Evolutionary conservation across 176 grass and related monocot species (phyloP).

Genomic region (bread wheat (Triticum aestivum)): DNA sequence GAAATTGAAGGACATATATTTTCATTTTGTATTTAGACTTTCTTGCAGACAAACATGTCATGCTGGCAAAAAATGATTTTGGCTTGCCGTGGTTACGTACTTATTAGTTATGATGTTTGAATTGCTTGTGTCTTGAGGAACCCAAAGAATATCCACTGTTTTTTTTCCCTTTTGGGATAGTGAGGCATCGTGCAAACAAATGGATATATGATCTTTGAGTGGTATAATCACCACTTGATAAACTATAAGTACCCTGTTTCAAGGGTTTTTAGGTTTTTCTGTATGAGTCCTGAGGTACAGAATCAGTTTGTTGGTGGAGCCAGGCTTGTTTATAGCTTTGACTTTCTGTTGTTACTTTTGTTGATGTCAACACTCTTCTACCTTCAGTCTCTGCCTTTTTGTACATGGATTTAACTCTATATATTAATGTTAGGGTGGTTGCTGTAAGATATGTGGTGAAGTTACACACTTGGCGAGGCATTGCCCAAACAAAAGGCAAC

Average conservation of each 20-base stretch:
- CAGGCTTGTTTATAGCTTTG: neutral
- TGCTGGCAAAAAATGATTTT: slow-evolving; percentile 5
- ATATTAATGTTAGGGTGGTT: slow-evolving; percentile 65
- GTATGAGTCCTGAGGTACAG: neutral
- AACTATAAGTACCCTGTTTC: neutral
- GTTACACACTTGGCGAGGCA: slow-evolving; percentile 89
- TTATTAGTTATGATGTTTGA: neutral
- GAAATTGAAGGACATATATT: neutral
- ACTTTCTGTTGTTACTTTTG: neutral
- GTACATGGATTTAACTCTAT: slow-evolving; percentile 5
- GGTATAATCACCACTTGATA: neutral
- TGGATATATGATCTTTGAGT: neutral
- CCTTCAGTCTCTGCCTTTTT: neutral
- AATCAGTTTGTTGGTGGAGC: neutral
- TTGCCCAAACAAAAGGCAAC: slow-evolving; percentile 67
- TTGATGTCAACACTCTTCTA: neutral
- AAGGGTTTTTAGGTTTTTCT: neutral
- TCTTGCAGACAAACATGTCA: neutral
- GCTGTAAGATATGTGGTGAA: slow-evolving; percentile 91
- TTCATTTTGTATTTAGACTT: neutral
- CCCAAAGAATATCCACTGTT: neutral
- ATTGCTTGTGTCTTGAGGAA: neutral
- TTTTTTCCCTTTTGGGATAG: neutral
- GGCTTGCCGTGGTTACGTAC: neutral
- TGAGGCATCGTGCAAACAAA: neutral